These are phyloP conservation scores for Angophora floribunda DNA, from an alignment of 345 rosid genomes.

Conservation along the genomic window DNA sequence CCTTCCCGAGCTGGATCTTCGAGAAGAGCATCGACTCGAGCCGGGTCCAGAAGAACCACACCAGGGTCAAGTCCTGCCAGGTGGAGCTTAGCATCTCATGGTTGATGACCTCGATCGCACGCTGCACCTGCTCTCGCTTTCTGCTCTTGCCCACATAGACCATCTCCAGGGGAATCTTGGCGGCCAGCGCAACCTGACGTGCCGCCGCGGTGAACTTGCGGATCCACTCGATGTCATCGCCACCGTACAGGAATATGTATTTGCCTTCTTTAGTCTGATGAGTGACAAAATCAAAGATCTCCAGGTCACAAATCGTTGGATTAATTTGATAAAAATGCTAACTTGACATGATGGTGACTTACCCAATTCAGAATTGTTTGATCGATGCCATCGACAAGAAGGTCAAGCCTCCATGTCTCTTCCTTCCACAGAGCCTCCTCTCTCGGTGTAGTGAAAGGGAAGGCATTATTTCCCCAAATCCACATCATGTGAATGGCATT, in stretches of 20 bases:
- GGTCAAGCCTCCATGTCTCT: conserved; percentile 70
- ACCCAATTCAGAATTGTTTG: conserved; percentile 64
- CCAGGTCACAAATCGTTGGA: background rate
- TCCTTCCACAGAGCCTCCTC: conserved; percentile 81
- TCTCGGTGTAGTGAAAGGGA: conserved; percentile 68
- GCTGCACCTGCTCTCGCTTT: conserved; percentile 47
- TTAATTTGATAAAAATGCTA: background rate
- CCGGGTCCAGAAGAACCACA: conserved; percentile 93
- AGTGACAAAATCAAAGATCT: background rate
- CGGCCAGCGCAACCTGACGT: conserved; percentile 32
- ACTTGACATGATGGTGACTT: background rate
- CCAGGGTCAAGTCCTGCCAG: conserved; percentile 56
- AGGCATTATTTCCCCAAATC: conserved; percentile 91
- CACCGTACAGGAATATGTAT: conserved; percentile 79
- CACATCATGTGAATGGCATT: conserved; percentile 97
- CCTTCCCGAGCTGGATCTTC: conserved; percentile 66
- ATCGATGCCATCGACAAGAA: conserved; percentile 69
- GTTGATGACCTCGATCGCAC: conserved; percentile 22
- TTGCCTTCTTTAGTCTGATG: conserved; percentile 52
- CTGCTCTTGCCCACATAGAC: conserved; percentile 71
- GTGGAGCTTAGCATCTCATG: conserved; percentile 45
- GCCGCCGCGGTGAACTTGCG: conserved; percentile 55
- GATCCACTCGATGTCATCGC: conserved; percentile 73
- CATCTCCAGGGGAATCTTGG: conserved; percentile 60
- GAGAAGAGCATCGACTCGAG: conserved; percentile 81